phyloP scores from a whole-genome alignment of 2,329 filamentous ascomycete species.

The Podosphaera leucotricha region DNA sequence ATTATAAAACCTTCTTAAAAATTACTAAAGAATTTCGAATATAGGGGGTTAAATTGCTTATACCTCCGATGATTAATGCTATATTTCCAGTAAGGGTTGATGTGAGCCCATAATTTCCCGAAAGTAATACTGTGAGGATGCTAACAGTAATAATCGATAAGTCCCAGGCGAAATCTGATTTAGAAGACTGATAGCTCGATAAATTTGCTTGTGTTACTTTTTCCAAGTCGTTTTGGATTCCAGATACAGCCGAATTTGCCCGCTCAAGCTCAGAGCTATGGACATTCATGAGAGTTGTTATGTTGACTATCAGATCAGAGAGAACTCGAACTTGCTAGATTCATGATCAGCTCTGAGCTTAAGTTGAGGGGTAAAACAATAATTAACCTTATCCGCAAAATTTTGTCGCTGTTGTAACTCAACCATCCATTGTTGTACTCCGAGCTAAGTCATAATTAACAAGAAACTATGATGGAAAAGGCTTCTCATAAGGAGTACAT shows the following conservation, averaged over 20 bases:
- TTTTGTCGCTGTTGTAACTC: constrained; percentile 9
- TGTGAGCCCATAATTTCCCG: constrained; percentile 10
- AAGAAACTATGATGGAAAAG: constrained; percentile 2
- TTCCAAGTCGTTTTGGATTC: constrained; percentile 9
- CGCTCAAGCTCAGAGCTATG: constrained; percentile 10
- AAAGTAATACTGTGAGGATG: constrained; percentile 5
- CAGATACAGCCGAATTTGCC: constrained; percentile 7
- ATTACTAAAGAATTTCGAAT: too few relatives aligned
- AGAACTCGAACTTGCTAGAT: constrained; percentile 9
- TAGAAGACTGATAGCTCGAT: constrained; percentile 5
- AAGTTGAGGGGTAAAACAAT: not conserved
- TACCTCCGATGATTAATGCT: constrained; percentile 2
- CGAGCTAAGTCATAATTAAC: not conserved
- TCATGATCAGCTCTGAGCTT: not conserved
- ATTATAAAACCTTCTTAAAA: not conserved
- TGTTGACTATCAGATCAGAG: constrained; percentile 7
- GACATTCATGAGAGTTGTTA: constrained; percentile 9
- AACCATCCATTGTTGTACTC: constrained; percentile 5
- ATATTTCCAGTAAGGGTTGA: constrained; percentile 9
- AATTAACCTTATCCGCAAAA: constrained; percentile 8
- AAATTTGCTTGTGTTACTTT: constrained; percentile 7
- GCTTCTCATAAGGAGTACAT: constrained; percentile 3
- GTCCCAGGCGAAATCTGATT: constrained; percentile 4
- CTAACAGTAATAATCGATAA: constrained; percentile 6
- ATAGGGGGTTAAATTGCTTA: too few relatives aligned